Conservation (phyloP, 495 filamentous ascomycete species). For the Neurospora africana region DNA sequence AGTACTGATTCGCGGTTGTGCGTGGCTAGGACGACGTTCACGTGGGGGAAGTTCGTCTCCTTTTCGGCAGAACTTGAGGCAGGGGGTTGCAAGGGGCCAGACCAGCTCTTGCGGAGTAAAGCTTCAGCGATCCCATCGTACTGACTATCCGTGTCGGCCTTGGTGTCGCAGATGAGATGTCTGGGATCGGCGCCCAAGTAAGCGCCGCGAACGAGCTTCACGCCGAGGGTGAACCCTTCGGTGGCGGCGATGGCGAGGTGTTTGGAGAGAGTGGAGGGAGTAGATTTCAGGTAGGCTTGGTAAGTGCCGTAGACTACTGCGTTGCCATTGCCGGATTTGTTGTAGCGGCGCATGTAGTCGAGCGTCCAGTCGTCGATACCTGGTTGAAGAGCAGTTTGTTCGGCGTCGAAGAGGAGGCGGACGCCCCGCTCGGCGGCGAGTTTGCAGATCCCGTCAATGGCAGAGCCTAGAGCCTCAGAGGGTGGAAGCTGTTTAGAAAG, state of each 20-base stretch:
- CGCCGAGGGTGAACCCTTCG: constrained; percentile 69
- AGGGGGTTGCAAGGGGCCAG: constrained; percentile 35
- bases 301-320: constrained; percentile 56
- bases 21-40: constrained; percentile 73
- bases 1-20: constrained; percentile 80
- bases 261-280: constrained; percentile 48
- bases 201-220: constrained; percentile 88
- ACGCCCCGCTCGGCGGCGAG: constrained; percentile 61
- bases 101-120: constrained; percentile 33
- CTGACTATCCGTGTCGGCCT: constrained; percentile 57
- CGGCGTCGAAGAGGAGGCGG: constrained; percentile 77
- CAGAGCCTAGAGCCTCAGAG: constrained; percentile 48
- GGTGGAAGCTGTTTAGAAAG: constrained; percentile 50
- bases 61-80: constrained; percentile 19
- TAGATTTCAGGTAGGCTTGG: constrained; percentile 74
- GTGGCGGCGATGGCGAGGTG: constrained; percentile 56
- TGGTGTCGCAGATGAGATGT: constrained; percentile 65
- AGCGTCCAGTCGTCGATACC: constrained; percentile 84
- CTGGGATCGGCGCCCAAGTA: constrained; percentile 76
- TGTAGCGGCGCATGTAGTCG: constrained; percentile 65
- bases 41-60: constrained; percentile 44
- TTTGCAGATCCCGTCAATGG: constrained; percentile 68
- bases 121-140: constrained; percentile 31
- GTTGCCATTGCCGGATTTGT: constrained; percentile 35
- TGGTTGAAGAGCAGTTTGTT: constrained; percentile 68